Base-by-base conservation (phyloP, 2,329 filamentous ascomycete species). In the Colletotrichum orbiculare region DNA sequence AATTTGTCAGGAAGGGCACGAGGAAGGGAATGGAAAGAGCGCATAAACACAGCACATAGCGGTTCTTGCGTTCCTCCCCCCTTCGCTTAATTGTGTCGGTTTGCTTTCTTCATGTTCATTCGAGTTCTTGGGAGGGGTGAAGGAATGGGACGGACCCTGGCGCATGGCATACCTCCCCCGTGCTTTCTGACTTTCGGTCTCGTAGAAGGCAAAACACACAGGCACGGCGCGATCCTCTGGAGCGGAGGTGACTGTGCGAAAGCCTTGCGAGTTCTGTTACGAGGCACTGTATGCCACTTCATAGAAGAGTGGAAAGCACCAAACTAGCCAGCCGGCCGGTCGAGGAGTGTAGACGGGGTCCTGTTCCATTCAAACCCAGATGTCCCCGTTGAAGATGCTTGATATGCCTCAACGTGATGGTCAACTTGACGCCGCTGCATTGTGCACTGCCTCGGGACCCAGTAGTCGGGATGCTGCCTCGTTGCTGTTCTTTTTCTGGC, bases 181-280 rank as follows among this genome's bases (percentile, higher is more conserved):
- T 15, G 25, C 8, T 46, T 45, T 55, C 34, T 13, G 25, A 47
- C 53, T 55, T 55, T 58, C 38, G 37, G n/a, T 46, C 50, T 39
- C 50, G 45, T 46, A 37, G 55, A n/a, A 50, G 45, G 33, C 38
- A 25, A 25, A 25, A 25, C 25, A 25, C 3, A 25, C 25, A 25
- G 25, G 25, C 55, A 58, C 55, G 38, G 46, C 55, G 45, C 37
- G 55, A 38, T 11, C 17, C 41, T 47, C 17, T 35, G n/a, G 11
- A 48, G 54, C 41, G 45, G 45, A 48, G 54, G 54, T 57, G 54
- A 57, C 54, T 38, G 54, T 58, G 55, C 55, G 46, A 43, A 37
- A 42, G 46, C 3, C 25, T 42, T 9, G 11, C 41, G 8, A 13
- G 8, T 35, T 15, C 35, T 10, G 13, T 5, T 7, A 39, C 17